A percentile compares a stretch with the other conserved stretches of the same genome.
Conservation (phyloP, 2,329 filamentous ascomycete genomes). For the Akanthomyces lecanii region DNA sequence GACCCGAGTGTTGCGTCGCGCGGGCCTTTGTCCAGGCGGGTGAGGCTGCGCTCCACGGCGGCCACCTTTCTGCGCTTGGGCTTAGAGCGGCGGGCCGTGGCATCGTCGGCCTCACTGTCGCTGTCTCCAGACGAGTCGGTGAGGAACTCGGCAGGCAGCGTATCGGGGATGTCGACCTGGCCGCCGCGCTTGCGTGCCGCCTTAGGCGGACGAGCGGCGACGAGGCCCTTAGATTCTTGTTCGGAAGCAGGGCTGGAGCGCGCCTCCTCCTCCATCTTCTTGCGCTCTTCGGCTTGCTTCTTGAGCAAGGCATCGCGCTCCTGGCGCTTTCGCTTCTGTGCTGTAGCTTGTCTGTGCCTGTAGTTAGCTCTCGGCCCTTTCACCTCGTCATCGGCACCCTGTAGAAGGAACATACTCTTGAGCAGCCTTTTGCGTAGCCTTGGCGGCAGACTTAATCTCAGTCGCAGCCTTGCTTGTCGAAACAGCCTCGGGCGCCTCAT, state of each 20-base stretch:
- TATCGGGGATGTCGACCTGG: conserved; percentile 33
- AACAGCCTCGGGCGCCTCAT: conserved; percentile 56
- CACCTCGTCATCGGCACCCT: too few relatives aligned
- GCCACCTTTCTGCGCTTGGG: conserved; percentile 44
- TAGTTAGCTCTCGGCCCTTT: background rate
- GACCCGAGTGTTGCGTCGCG: conserved; percentile 47
- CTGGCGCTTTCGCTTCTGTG: conserved; percentile 52
- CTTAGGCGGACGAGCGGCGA: background rate
- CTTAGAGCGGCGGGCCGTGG: conserved; percentile 22
- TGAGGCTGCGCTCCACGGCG: conserved; percentile 35
- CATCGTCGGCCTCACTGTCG: conserved; percentile 28
- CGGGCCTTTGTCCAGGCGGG: conserved; percentile 36
- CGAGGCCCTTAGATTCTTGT: conserved; percentile 20
- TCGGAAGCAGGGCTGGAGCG: conserved; percentile 22
- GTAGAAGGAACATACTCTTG: conserved; percentile 42
- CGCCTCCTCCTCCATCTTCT: conserved; percentile 36
- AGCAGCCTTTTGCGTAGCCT: conserved; percentile 45
- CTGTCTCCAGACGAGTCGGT: conserved; percentile 47
- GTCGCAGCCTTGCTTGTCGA: conserved; percentile 48
- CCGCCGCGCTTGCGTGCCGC: background rate
- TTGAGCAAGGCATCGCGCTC: conserved; percentile 51
- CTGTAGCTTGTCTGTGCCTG: conserved; percentile 42
- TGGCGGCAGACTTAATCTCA: conserved; percentile 41
- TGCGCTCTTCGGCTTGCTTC: conserved; percentile 50
- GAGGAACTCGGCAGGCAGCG: conserved; percentile 52